Percentiles rank a stretch among this genome's conserved stretches.
phyloP scores from a whole-genome alignment of 176 grass and related monocot species.

The Aegilops bicornis region DNA sequence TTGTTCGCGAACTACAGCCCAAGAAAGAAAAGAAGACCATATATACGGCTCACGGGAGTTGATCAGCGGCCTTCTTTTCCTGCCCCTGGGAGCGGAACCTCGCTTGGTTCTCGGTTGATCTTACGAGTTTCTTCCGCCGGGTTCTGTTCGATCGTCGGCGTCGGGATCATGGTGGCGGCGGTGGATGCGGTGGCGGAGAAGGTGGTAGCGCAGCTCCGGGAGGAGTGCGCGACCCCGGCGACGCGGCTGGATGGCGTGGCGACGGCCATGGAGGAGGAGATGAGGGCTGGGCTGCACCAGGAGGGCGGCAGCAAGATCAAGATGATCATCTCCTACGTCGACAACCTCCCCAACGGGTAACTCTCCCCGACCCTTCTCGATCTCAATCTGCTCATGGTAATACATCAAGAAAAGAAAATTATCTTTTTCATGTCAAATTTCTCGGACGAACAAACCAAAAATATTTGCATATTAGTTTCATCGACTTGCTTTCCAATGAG shows the following conservation, averaged over 20 bases:
- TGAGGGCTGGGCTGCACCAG: conserved; percentile 46
- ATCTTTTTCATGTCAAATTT: neutral
- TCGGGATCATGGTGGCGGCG: conserved; percentile 18
- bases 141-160: neutral
- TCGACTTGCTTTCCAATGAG: neutral
- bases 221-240: conserved; percentile 52
- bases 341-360: conserved; percentile 85
- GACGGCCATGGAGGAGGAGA: conserved; percentile 49
- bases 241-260: conserved; percentile 36
- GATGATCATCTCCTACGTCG: conserved; percentile 86
- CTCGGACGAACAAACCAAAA: neutral
- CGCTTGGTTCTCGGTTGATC: neutral
- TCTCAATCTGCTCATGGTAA: too few species aligned
- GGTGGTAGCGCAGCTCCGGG: conserved; percentile 42
- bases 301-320: conserved; percentile 76
- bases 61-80: neutral
- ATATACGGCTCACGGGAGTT: neutral
- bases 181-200: conserved; percentile 15
- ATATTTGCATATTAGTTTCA: neutral
- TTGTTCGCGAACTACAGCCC: neutral
- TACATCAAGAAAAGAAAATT: neutral
- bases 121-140: too few species aligned
- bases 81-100: neutral
- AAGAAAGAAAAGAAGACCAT: neutral
- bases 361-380: neutral